A percentile compares a stretch with the other conserved stretches of the same genome.
phyloP scores from a whole-genome alignment of 2,329 filamentous ascomycete species.

The Cercospora sojina region DNA sequence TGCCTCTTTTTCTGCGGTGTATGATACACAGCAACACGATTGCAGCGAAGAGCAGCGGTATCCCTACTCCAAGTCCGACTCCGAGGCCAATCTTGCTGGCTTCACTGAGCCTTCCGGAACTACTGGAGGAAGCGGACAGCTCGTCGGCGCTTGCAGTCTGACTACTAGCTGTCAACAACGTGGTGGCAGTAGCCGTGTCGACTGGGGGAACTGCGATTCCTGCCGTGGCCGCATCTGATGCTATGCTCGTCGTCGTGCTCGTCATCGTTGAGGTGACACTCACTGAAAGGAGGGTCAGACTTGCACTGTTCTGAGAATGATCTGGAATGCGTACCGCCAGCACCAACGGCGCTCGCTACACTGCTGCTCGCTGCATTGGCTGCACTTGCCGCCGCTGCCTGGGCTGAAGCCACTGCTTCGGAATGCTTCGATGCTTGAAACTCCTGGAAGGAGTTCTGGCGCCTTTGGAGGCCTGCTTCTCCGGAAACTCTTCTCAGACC shows the following conservation, averaged over 20 bases:
- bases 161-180: not conserved
- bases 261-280: not conserved
- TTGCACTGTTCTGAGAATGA: not conserved
- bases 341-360: not conserved
- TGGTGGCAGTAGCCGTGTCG: not conserved
- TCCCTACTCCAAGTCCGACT: conserved; percentile 20
- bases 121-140: not conserved
- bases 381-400: conserved; percentile 1
- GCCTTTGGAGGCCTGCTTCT: not conserved
- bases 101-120: conserved; percentile 13
- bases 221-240: not conserved
- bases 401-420: not conserved
- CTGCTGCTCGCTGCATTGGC: not conserved
- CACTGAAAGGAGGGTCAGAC: not conserved
- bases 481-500: not conserved
- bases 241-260: not conserved
- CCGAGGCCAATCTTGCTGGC: conserved; percentile 24
- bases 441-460: not conserved
- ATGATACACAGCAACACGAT: conserved; percentile 14
- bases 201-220: not conserved
- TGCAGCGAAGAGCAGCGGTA: conserved; percentile 18
- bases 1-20: conserved; percentile 13
- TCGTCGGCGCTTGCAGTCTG: not conserved
- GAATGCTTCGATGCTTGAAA: not conserved
- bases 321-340: not conserved